Conservation (phyloP, 2,329 filamentous ascomycete species). For the Fusarium albidum region DNA sequence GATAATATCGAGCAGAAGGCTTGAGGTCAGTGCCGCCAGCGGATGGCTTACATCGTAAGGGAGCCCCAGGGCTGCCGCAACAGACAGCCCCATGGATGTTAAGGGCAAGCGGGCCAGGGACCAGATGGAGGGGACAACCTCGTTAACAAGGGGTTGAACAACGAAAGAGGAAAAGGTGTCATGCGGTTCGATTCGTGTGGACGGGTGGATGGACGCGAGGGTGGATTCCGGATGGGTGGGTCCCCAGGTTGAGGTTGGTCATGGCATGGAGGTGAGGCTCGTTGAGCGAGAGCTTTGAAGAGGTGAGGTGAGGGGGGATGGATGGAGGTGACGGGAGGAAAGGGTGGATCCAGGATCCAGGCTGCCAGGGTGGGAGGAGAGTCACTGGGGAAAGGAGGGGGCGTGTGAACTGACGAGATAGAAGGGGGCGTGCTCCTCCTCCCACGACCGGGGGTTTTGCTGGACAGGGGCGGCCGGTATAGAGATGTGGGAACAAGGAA, state of each 20-base stretch:
- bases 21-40: constrained; percentile 1
- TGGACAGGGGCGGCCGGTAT: constrained; percentile 8
- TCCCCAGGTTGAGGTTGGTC: constrained; percentile 6
- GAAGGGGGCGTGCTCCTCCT: background rate
- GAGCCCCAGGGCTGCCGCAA: constrained; percentile 10
- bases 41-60: constrained; percentile 2
- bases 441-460: too few species aligned
- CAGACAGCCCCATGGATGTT: constrained; percentile 2
- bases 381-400: constrained; percentile 23
- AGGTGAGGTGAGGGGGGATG: constrained; percentile 21
- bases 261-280: constrained; percentile 26
- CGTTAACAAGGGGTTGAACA: constrained; percentile 7
- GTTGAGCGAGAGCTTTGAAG: constrained; percentile 2
- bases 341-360: constrained; percentile 31
- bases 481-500: constrained; percentile 19
- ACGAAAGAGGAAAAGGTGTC: constrained; percentile 10
- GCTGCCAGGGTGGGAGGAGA: too few species aligned
- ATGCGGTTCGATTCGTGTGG: constrained; percentile 19
- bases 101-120: constrained; percentile 5
- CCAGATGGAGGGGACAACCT: constrained; percentile 2
- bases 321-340: constrained; percentile 29
- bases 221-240: constrained; percentile 20
- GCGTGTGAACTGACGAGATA: constrained; percentile 15
- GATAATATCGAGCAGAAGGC: background rate
- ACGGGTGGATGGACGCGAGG: constrained; percentile 24